Evolutionary conservation across 345 rosid species (phyloP), one percentile per base, ranked within the genome.

Genomic region (Eucalyptus dawsonii): DNA sequence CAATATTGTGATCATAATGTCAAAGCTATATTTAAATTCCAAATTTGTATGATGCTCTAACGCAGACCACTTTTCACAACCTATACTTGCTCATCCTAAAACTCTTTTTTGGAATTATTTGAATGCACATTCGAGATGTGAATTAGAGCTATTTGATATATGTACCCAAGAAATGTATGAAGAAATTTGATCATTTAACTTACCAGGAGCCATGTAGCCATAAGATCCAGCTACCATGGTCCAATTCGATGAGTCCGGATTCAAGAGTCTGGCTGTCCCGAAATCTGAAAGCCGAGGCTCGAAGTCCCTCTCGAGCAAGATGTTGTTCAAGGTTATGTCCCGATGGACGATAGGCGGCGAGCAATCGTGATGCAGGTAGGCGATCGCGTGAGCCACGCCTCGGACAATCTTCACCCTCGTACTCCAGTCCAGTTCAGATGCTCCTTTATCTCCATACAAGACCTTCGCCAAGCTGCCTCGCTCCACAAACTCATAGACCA

Each of bases 191-290:
- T 76, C 15, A 40, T 40, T 24, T 22, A 49, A 58, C n/a, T 42
- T 92, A 96, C 98, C 98, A 47, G 96, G 97, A 89, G 98, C 97
- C 95, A 94, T 96, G 92, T 96, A 95, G 89, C 97, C 97, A 89
- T 92, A 96, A 27, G 96, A 94, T 14, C 97, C 97, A 3, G 92
- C 97, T 85, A 92, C 94, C 2, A 91, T 15, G 42, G 98, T 94
- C 97, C 98, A 96, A 90, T 92, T 95, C 34, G 96, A 93, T 19
- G 95, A 87, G 90, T 92, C 88, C 12, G 92, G 60, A 67, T 76
- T 90, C 91, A 95, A 90, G 67, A 95, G 90, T 60, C 96, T 94
- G 5, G 97, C 97, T 5, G 93, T 95, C 87, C 98, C 98, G 56
- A 96, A 96, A 91, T 96, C 98, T 3, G 97, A 88, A 42, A 96